Base-by-base conservation (phyloP, 805 yeast species). In the Huiozyma naganishii region DNA sequence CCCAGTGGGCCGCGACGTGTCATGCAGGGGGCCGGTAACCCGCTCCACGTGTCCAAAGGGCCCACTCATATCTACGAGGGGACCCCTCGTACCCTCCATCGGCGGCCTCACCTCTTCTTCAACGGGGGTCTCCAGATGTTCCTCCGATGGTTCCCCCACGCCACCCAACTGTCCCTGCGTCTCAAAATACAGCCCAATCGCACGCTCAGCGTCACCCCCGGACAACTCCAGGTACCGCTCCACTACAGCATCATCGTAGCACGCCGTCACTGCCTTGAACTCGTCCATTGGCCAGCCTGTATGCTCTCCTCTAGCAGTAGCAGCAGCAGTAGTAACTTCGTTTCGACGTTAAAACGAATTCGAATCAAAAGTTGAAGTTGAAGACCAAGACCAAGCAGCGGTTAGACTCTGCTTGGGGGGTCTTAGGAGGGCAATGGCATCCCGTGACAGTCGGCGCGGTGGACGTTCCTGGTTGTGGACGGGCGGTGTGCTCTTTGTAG, bases 261-360 rank as follows among this genome's bases (percentile, higher is more conserved):
- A 76, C 23, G 86, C 83, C 0, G 97, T 88, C 43, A 92, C 80
- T 36, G 90, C 89, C 61, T 89, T 69, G 62, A 92, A 92, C 23
- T 80, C 75, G 23, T 83, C 80, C 34, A 17, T 17, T 17, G 23
- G 23, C 23, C 23, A 2, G 4, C 23, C 23, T 30, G 33, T 11
- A 5, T 11, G 40, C 85, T 68, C 40, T 69, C 65, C 41, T 73
- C 83, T 42, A 73, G 74, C 63, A 11, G 74, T 62, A 11, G 59
- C 49, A 61, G 60, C 61, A 7, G 27, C 40, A 37, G 36, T 17
- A 17, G 23, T 38, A 40, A 34, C 6, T 10, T 29, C 8, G 13
- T n/a, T 32, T 5, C 11, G 7, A 28, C 27, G 23, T 35, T 35
- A n/a, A 29, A 17, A 27, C 27, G 28, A 17, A 17, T 17, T 17